Conservation (phyloP, 495 filamentous ascomycete species). For the Arthonia radiata region DNA sequence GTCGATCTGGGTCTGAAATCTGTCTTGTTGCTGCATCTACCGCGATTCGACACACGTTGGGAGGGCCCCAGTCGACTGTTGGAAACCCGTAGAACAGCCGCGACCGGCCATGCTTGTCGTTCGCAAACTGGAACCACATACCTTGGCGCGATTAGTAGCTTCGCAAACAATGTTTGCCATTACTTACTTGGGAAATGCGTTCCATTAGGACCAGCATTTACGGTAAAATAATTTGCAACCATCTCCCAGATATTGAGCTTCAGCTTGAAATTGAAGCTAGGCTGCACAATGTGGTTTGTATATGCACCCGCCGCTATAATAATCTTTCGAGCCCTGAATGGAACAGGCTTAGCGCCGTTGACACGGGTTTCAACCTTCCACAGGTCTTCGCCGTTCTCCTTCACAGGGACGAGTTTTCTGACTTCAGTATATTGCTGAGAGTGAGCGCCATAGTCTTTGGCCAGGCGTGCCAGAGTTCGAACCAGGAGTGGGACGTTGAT, state of each 20-base stretch:
- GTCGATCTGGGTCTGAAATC: constrained; percentile 5
- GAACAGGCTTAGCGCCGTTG: background rate
- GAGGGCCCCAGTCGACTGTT: constrained; percentile 6
- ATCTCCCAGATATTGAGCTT: constrained; percentile 8
- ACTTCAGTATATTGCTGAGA: too few species aligned
- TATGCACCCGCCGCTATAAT: constrained; percentile 6
- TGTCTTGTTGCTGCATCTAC: constrained; percentile 5
- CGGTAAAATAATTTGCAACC: constrained; percentile 5
- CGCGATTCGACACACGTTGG: constrained; percentile 6
- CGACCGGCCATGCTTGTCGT: constrained; percentile 3
- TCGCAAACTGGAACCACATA: constrained; percentile 8
- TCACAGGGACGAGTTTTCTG: too few species aligned
- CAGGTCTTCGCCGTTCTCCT: too few species aligned
- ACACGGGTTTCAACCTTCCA: constrained; percentile 4
- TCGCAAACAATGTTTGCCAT: too few species aligned
- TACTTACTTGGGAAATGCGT: constrained; percentile 6
- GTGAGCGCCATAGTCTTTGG: too few species aligned
- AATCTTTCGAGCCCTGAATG: constrained; percentile 3
- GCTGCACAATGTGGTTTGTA: constrained; percentile 6
- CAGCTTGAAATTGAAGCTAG: constrained; percentile 5
- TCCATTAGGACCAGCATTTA: constrained; percentile 5
- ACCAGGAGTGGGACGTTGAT: too few species aligned
- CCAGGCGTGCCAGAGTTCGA: too few species aligned
- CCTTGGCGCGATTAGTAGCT: too few species aligned
- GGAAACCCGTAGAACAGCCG: constrained; percentile 7